A percentile compares a stretch with the other conserved stretches of the same genome.
Evolutionary conservation across 2,329 filamentous ascomycete species (phyloP).

Genomic region (Neocucurbitaria cava): DNA sequence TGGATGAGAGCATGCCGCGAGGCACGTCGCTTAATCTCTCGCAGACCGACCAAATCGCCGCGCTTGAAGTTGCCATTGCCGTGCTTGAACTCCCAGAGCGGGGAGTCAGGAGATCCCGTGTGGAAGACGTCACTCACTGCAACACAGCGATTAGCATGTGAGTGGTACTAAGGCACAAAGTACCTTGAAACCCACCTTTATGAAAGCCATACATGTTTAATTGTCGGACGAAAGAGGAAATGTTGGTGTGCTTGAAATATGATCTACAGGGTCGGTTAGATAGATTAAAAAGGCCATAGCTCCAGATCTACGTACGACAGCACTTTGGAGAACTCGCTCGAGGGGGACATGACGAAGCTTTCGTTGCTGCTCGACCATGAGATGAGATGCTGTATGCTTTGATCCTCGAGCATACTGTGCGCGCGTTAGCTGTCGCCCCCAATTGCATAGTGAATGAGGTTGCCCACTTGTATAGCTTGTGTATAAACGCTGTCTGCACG

Average conservation of each 20-base stretch:
- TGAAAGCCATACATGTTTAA: conserved; percentile 99
- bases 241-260: conserved; percentile 99
- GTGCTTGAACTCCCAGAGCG: conserved; percentile 98
- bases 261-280: conserved; percentile 64
- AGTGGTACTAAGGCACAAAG: background rate
- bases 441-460: conserved; percentile 6
- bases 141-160: conserved; percentile 6
- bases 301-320: conserved; percentile 74
- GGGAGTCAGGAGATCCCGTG: conserved; percentile 89
- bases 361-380: conserved; percentile 94
- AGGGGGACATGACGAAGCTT: conserved; percentile 98
- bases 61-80: conserved; percentile 97
- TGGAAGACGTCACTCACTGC: conserved; percentile 98
- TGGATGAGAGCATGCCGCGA: conserved; percentile 93
- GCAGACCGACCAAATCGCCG: conserved; percentile 85
- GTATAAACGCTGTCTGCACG: conserved; percentile 97
- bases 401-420: conserved; percentile 92
- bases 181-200: conserved; percentile 71
- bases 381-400: conserved; percentile 90
- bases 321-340: conserved; percentile 96
- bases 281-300: conserved; percentile 38
- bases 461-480: conserved; percentile 95
- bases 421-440: conserved; percentile 38
- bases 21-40: conserved; percentile 94
- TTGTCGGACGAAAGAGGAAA: conserved; percentile 96